These are phyloP conservation scores for Groenewaldozyma sp. DNA, from an alignment of 1,139 yeast genomes.

Conservation along the genomic window DNA sequence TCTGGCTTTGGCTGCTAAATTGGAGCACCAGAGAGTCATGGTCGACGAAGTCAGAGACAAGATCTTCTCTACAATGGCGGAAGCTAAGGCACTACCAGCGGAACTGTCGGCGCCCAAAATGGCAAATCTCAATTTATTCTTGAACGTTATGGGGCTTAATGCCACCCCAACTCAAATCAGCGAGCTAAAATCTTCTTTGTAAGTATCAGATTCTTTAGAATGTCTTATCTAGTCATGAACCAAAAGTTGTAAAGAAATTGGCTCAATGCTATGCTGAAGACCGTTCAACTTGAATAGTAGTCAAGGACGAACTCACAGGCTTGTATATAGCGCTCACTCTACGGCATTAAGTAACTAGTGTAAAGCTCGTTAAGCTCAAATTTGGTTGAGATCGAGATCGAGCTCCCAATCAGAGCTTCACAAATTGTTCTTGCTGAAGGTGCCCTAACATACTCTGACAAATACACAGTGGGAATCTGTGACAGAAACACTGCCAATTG, in stretches of 20 bases:
- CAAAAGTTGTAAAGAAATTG: no score
- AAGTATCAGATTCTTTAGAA: neutral
- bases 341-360: no score
- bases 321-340: no score
- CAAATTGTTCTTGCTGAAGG: no score
- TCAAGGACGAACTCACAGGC: no score
- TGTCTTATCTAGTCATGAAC: neutral
- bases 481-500: no score
- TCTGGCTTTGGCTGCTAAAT: constrained; percentile 82
- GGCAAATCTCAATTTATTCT: constrained; percentile 79
- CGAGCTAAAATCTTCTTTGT: constrained; percentile 19
- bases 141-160: constrained; percentile 93
- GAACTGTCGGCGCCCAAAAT: constrained; percentile 53
- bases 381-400: no score
- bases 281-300: neutral
- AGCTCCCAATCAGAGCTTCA: no score
- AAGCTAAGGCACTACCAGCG: constrained; percentile 58
- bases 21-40: constrained; percentile 87
- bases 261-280: neutral
- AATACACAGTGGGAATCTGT: no score
- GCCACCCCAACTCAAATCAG: constrained; percentile 48
- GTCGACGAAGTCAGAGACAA: constrained; percentile 93
- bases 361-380: no score
- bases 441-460: no score
- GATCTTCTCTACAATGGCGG: constrained; percentile 79